Percentiles rank a stretch among this genome's conserved stretches.
Evolutionary conservation across 225 moss, liverwort and hornwort species (phyloP).

Genomic region (Bryoerythrophyllum caledonicum): DNA sequence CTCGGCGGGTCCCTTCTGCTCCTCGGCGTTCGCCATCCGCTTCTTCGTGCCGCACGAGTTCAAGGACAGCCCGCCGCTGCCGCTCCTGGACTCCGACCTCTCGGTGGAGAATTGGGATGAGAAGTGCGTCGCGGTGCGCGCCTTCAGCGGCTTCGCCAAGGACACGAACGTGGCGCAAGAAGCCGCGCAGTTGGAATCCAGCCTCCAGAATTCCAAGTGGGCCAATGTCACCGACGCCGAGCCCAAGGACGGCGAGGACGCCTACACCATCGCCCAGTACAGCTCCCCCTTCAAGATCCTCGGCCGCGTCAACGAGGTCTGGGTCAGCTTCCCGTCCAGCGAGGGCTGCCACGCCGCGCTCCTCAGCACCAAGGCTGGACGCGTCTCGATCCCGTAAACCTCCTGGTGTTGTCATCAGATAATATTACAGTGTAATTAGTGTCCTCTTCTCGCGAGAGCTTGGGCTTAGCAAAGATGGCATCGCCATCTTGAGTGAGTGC

Average conservation of each 20-base stretch:
- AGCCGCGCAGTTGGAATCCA: constrained; percentile 64
- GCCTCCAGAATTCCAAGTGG: constrained; percentile 57
- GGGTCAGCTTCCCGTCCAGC: constrained; percentile 68
- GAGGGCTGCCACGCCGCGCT: constrained; percentile 46
- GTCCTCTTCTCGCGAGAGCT: constrained; percentile 7
- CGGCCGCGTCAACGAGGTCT: constrained; percentile 82
- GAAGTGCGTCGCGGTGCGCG: constrained; percentile 72
- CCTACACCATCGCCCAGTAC: constrained; percentile 91
- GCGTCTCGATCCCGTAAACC: constrained; percentile 14
- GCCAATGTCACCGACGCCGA: constrained; percentile 55
- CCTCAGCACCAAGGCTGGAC: constrained; percentile 45
- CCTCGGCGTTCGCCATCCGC: constrained; percentile 79
- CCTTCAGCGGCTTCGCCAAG: constrained; percentile 79
- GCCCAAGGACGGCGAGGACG: constrained; percentile 60
- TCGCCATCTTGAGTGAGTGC: constrained; percentile 13
- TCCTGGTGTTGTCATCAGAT: constrained; percentile 4
- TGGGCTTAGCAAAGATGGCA: constrained; percentile 14
- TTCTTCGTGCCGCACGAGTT: constrained; percentile 66
- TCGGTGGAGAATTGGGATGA: constrained; percentile 61
- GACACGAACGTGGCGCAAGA: constrained; percentile 77
- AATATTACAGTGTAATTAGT: background rate
- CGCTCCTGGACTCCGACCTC: constrained; percentile 74
- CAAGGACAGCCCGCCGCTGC: constrained; percentile 65
- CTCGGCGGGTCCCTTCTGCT: constrained; percentile 94
- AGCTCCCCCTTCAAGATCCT: constrained; percentile 74